Evolutionary conservation across 495 filamentous ascomycete species (phyloP).

Genomic region (Aspergillus ostianus): DNA sequence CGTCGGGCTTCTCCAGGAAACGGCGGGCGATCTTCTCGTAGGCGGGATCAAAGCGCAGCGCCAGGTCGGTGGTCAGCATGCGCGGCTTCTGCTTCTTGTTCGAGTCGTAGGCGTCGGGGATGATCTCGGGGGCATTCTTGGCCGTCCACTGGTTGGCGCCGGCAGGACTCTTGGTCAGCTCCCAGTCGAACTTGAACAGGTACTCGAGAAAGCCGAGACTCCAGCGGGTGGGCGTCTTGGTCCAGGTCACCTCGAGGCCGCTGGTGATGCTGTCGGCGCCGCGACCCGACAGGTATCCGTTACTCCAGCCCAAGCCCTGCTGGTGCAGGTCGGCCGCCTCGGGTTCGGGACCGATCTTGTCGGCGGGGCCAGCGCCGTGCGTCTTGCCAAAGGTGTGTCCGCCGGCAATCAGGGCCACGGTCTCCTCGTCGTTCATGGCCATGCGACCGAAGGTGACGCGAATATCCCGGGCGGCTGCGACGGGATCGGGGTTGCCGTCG

Average conservation of each 20-base stretch:
- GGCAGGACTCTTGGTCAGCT: conserved; percentile 67
- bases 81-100: conserved; percentile 62
- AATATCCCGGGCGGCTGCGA: conserved; percentile 66
- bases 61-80: conserved; percentile 70
- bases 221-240: conserved; percentile 66
- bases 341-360: conserved; percentile 62
- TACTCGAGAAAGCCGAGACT: conserved; percentile 67
- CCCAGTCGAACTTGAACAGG: conserved; percentile 75
- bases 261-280: conserved; percentile 68
- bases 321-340: conserved; percentile 57
- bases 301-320: conserved; percentile 68
- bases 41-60: conserved; percentile 64
- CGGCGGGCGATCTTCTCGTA: conserved; percentile 72
- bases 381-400: conserved; percentile 76
- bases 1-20: conserved; percentile 61
- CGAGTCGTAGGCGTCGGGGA: conserved; percentile 65
- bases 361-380: conserved; percentile 61
- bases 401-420: conserved; percentile 70
- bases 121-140: conserved; percentile 60
- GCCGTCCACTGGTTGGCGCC: conserved; percentile 73
- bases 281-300: conserved; percentile 55
- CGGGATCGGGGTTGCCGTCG: conserved; percentile 64
- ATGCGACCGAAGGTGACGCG: conserved; percentile 69
- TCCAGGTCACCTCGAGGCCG: conserved; percentile 73
- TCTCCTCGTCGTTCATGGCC: conserved; percentile 79